Base-by-base conservation (phyloP, 805 yeast genomes). In the Naumovozyma baii region DNA sequence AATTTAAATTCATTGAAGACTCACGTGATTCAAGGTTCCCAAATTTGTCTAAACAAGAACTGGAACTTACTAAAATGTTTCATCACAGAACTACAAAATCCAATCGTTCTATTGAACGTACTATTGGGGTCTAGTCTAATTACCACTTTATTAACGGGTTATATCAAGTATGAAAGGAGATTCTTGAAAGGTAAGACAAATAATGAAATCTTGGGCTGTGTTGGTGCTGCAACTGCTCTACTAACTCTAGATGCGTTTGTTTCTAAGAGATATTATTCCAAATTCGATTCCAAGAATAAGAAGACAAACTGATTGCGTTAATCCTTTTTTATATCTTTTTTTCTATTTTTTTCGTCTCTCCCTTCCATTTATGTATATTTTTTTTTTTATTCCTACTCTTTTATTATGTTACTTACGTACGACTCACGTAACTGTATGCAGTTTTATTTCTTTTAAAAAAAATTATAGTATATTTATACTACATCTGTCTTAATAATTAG, bases 101-200 rank as follows among this genome's bases (percentile, higher is more conserved):
- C 84, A 0, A 80, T 73, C 3, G 80, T 78, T 34, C 61, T 72
- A 15, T 57, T 73, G 25, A 82, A 78, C 57, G 59, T 70, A 2
- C 63, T 73, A 14, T 64, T 74, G 33, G 69, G 74, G 22, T 53
- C 69, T 5, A 68, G 73, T 31, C 72, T 73, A 13, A 53, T 69
- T 26, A 62, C 70, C 18, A 74, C 74, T 3, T 68, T 74, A 18
- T 64, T 73, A 46, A 61, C 63, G 38, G 75, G 72, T 18, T 72
- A 71, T 41, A 54, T 62, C 51, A 68, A 50, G 73, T 73, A 60
- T 69, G 78, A 63, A 56, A 65, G 48, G 62, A 72, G 64, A 63
- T 76, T 52, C 51, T 52, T 67, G 40, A 53, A 59, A 44, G 62
- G 59, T 42, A 66, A 62, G 47, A 55, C 70, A 15, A 74, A 73